Conservation (phyloP, 2,329 filamentous ascomycete genomes). For the Graphium sp. region DNA sequence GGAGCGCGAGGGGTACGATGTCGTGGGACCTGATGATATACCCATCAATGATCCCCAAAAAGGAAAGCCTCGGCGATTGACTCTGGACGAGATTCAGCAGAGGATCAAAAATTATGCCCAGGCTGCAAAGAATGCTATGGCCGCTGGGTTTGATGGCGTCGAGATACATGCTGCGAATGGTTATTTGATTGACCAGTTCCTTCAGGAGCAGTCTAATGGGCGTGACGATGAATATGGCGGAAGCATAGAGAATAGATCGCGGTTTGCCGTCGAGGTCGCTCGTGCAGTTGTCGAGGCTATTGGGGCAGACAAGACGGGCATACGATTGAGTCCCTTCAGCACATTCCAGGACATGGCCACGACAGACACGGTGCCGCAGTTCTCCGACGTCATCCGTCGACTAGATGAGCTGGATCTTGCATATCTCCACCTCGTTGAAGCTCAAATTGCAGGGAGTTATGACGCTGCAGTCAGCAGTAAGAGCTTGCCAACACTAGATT, state of each 20-base stretch:
- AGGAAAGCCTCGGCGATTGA: constrained; percentile 46
- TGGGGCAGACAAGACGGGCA: constrained; percentile 30
- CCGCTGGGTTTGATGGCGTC: constrained; percentile 53
- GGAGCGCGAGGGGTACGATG: constrained; percentile 1
- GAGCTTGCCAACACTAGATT: constrained; percentile 8
- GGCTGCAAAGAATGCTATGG: constrained; percentile 36
- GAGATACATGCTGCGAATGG: constrained; percentile 41
- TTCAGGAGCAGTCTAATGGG: constrained; percentile 29
- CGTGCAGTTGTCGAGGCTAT: constrained; percentile 20
- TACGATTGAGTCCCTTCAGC: constrained; percentile 40
- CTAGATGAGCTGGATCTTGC: constrained; percentile 34
- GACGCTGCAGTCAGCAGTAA: no score
- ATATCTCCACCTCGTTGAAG: constrained; percentile 42
- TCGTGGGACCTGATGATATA: constrained; percentile 3
- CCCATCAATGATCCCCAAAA: constrained; percentile 25
- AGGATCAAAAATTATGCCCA: constrained; percentile 44
- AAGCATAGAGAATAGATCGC: constrained; percentile 31
- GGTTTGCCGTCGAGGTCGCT: constrained; percentile 30
- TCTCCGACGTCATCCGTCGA: constrained; percentile 32
- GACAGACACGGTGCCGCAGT: constrained; percentile 31
- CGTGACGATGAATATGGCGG: constrained; percentile 38
- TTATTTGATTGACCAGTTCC: constrained; percentile 47
- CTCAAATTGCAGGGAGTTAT: constrained; percentile 23
- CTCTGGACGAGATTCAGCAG: constrained; percentile 44
- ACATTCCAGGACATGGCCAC: constrained; percentile 39